Conservation (phyloP, 768 basidiomycete species). For the Tulasnella sp. region DNA sequence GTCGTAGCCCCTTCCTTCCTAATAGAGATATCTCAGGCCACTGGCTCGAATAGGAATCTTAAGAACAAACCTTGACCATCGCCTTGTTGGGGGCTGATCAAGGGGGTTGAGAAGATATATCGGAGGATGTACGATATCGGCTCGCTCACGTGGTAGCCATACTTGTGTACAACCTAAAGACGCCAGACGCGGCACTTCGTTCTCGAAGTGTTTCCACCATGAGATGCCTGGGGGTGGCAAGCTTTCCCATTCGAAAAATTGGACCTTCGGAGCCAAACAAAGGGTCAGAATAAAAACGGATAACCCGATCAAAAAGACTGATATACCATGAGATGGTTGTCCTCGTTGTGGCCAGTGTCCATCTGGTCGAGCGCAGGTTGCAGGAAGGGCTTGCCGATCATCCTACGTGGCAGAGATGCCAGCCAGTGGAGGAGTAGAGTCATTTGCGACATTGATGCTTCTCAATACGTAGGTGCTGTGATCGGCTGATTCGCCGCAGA, state of each 20-base stretch:
- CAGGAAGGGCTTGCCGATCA: background rate
- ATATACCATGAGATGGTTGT: slow-evolving; percentile 25
- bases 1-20: slow-evolving; percentile 78
- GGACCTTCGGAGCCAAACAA: slow-evolving; percentile 47
- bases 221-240: slow-evolving; percentile 50
- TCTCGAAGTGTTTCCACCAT: slow-evolving; percentile 78
- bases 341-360: slow-evolving; percentile 6
- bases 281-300: background rate
- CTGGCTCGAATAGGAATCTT: background rate
- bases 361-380: slow-evolving; percentile 14
- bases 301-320: background rate
- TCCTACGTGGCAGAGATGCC: background rate
- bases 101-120: background rate
- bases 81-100: slow-evolving; percentile 64
- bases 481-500: background rate
- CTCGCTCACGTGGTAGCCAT: slow-evolving; percentile 62
- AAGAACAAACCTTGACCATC: slow-evolving; percentile 50
- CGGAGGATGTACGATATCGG: background rate
- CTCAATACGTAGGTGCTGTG: slow-evolving; percentile 1
- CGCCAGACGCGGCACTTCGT: slow-evolving; percentile 58
- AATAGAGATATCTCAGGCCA: background rate
- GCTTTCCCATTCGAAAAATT: slow-evolving; percentile 84
- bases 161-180: slow-evolving; percentile 72
- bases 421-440: background rate
- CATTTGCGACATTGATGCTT: background rate